Evolutionary conservation across 352 stramenopile species (phyloP), one percentile per base, ranked within the genome.

Genomic region (Hyaloperonospora brassicae): DNA sequence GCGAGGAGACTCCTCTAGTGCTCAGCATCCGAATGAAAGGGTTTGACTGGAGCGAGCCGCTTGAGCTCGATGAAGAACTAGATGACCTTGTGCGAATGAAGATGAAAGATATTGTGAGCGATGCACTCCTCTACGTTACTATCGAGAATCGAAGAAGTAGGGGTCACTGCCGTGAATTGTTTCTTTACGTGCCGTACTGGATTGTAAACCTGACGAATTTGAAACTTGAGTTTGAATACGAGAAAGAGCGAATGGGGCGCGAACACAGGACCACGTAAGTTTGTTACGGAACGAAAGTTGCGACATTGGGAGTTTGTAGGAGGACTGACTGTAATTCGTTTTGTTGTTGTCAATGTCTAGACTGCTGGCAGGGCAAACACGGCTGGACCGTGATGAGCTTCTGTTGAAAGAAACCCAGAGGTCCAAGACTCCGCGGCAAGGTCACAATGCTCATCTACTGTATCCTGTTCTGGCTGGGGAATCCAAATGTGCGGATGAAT

Each of bases 171-270:
- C 73, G 70, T 9, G 82, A 93, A 47, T 59, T 94, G 38, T 80
- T 86, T 13, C 56, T 94, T n/a, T 93, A 84, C 50, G 80, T 92
- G 10, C 84, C 84, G 12, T 94, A 93, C 61, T 94, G 84, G 84
- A 89, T 94, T 47, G 79, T 94, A 23, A 94, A 94, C 50, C 61
- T 92, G 46, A 93, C 82, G 11, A 80, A 80, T 0, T 57, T 94
- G 8, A 82, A 89, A 60, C 66, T 94, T 11, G 84, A 94, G 47
- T 93, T 86, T 54, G 77, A 89, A 64, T 86, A 84, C 42, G 84
- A 93, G 31, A 70, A 87, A 52, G 80, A 88, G n/a, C 68, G 69
- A 48, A 79, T 79, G 30, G 71, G 68, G 6, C 62, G 73, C 27
- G 84, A 92, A 43, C 82, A 94, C 50, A 55, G 63, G 14, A 89